Evolutionary conservation across 2,329 filamentous ascomycete genomes (phyloP).

Genomic region (Penicillium sumatraense): DNA sequence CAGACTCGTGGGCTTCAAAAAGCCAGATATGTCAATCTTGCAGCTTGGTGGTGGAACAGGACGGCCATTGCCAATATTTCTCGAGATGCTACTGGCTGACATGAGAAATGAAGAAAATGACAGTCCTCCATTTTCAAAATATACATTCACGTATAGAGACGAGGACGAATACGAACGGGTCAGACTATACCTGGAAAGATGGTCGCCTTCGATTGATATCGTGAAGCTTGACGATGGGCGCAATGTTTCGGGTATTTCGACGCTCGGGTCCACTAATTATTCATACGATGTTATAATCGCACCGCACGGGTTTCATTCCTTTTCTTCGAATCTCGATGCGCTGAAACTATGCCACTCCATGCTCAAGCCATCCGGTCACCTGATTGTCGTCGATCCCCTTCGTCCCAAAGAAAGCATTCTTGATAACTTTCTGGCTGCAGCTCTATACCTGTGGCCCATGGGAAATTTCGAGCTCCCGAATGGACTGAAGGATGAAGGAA

Average conservation of each 20-base stretch:
- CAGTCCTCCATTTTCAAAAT: constrained; percentile 14
- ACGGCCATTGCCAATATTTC: constrained; percentile 10
- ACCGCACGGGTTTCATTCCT: constrained; percentile 19
- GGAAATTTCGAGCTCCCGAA: not conserved
- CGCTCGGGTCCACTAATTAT: constrained; percentile 5
- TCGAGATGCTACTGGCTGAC: constrained; percentile 5
- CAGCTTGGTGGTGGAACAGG: constrained; percentile 26
- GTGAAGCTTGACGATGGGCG: constrained; percentile 15
- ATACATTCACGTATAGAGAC: constrained; percentile 18
- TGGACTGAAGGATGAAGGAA: not conserved
- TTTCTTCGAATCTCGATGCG: constrained; percentile 2
- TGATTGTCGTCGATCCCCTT: constrained; percentile 21
- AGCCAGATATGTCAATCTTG: constrained; percentile 29
- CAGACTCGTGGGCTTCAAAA: constrained; percentile 22
- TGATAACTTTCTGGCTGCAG: constrained; percentile 12
- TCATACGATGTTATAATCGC: constrained; percentile 25
- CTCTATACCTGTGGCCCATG: constrained; percentile 10
- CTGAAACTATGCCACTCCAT: constrained; percentile 20
- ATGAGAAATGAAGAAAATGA: not conserved
- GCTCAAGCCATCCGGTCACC: constrained; percentile 19
- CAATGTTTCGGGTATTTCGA: not conserved
- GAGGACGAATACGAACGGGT: constrained; percentile 1
- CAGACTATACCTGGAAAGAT: constrained; percentile 5
- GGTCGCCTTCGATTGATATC: constrained; percentile 11
- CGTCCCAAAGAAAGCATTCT: constrained; percentile 3